These are phyloP conservation scores for Beta corolliflora DNA, from an alignment of 179 eudicot species.

Conservation along the genomic window DNA sequence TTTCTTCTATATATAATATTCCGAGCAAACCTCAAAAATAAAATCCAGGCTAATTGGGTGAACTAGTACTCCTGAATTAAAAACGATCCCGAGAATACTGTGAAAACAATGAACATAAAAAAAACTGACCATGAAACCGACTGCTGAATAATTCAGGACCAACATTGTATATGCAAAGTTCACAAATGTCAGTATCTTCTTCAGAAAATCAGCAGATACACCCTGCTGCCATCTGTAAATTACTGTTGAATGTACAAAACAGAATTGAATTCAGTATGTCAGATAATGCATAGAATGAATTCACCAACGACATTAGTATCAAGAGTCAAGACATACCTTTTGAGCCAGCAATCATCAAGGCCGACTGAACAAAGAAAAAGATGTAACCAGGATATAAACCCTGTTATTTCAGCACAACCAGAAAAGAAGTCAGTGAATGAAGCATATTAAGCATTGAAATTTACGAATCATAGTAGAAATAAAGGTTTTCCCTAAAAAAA, in stretches of 20 bases:
- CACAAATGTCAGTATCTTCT: constrained; percentile 45
- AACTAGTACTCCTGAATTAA: too few species aligned
- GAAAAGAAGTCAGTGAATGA: constrained; percentile 1
- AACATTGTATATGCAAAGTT: constrained; percentile 73
- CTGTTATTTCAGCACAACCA: constrained; percentile 40
- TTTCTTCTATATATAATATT: too few species aligned
- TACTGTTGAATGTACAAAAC: constrained; percentile 48
- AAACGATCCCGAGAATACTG: too few species aligned
- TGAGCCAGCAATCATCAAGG: constrained; percentile 96
- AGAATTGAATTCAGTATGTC: constrained; percentile 7
- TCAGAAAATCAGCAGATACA: constrained; percentile 42
- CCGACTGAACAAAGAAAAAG: constrained; percentile 95
- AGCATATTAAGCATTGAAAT: background rate
- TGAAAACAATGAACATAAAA: background rate
- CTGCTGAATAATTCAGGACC: constrained; percentile 82
- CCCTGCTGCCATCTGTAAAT: constrained; percentile 94
- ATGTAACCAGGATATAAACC: constrained; percentile 97
- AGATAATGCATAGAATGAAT: constrained; percentile 6
- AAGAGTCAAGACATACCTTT: constrained; percentile 72
- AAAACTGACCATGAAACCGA: constrained; percentile 85
- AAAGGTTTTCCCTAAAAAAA: background rate
- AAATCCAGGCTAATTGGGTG: too few species aligned
- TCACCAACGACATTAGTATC: background rate
- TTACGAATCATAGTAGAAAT: too few species aligned
- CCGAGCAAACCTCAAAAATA: too few species aligned